Evolutionary conservation across 192 early-diverging fungal species (phyloP).

Genomic region (Chytriomyces sp.): DNA sequence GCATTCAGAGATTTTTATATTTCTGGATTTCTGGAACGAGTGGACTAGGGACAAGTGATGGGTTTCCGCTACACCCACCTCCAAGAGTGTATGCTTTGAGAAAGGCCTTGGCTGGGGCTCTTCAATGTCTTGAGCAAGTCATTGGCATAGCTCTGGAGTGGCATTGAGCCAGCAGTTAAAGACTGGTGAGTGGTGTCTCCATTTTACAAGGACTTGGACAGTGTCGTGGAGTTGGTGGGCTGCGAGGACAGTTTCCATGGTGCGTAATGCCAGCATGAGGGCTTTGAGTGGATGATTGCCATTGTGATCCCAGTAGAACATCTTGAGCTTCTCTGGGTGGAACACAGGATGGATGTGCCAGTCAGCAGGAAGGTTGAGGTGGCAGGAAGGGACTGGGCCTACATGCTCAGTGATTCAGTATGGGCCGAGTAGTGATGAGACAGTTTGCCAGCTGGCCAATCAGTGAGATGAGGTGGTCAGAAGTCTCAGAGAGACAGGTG

Average conservation of each 20-base stretch:
- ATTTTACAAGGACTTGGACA: slow-evolving; percentile 1
- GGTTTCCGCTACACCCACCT: background rate
- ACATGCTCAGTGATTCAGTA: background rate
- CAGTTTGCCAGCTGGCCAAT: no score
- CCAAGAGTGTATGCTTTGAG: slow-evolving; percentile 1
- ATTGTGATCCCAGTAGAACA: background rate
- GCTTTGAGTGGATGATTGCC: background rate
- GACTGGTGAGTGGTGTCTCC: background rate
- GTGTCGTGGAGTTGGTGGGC: background rate
- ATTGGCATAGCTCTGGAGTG: background rate
- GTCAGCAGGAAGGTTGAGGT: background rate
- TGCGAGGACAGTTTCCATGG: slow-evolving; percentile 9
- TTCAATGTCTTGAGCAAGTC: background rate
- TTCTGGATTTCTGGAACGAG: background rate
- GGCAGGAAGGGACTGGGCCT: background rate
- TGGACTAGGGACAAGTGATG: background rate
- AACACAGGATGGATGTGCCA: slow-evolving; percentile 9
- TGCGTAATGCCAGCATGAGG: background rate
- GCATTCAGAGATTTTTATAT: background rate
- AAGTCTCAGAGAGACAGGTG: background rate
- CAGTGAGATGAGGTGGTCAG: background rate
- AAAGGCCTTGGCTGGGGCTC: background rate
- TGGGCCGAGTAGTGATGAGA: background rate
- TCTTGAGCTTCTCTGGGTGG: slow-evolving; percentile 6
- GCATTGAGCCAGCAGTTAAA: background rate